These are phyloP conservation scores for Trichoderma polysporum DNA, from an alignment of 2,329 filamentous ascomycete species.

Conservation along the genomic window DNA sequence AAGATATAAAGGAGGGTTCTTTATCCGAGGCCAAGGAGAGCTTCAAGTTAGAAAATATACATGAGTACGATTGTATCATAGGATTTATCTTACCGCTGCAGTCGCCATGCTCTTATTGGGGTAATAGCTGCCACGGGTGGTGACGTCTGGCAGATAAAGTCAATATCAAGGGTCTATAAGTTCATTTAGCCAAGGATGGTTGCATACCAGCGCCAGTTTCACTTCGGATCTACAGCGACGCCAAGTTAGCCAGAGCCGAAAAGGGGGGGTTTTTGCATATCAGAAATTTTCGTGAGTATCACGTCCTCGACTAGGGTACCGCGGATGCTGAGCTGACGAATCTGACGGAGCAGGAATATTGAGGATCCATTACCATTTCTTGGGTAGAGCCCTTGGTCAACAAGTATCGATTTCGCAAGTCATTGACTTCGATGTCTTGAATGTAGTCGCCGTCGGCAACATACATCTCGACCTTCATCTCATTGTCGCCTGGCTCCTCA, in stretches of 20 bases:
- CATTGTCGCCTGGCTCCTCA: conserved; percentile 44
- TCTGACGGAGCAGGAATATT: conserved; percentile 36
- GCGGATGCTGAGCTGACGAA: conserved; percentile 36
- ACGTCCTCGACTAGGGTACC: conserved; percentile 55
- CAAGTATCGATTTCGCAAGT: conserved; percentile 92
- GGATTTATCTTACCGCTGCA: conserved; percentile 66
- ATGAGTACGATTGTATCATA: conserved; percentile 23
- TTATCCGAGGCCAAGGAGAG: conserved; percentile 7
- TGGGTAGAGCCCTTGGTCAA: conserved; percentile 96
- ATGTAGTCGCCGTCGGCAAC: conserved; percentile 97
- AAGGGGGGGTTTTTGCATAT: conserved; percentile 60
- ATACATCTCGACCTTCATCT: conserved; percentile 84
- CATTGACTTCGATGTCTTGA: conserved; percentile 98
- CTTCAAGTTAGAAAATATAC: neutral
- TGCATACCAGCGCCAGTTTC: conserved; percentile 99
- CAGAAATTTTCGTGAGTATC: conserved; percentile 72
- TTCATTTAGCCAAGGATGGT: conserved; percentile 35
- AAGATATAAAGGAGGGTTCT: conserved; percentile 93
- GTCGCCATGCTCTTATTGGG: conserved; percentile 98
- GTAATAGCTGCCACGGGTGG: conserved; percentile 92
- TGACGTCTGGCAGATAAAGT: conserved; percentile 78
- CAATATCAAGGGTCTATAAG: conserved; percentile 51
- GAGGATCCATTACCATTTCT: conserved; percentile 94
- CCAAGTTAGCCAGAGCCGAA: conserved; percentile 93
- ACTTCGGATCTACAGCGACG: conserved; percentile 98